Conservation (phyloP, 169 alveolate genomes). For the Babesia divergens region DNA sequence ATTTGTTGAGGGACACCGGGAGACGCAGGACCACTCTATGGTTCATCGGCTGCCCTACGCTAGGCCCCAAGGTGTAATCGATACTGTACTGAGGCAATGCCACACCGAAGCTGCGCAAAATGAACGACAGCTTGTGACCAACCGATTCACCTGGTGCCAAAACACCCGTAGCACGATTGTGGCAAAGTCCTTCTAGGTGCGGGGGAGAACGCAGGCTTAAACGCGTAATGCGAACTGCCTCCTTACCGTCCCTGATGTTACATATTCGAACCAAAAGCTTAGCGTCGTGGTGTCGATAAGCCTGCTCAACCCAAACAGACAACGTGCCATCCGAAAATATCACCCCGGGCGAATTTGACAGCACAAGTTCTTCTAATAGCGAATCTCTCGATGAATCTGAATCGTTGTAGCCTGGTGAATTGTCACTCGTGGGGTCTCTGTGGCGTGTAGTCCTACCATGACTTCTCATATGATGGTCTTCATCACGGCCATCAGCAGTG, state of each 20-base stretch:
- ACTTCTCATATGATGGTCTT: neutral
- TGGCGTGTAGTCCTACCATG: neutral
- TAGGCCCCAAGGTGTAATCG: neutral
- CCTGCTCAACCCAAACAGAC: conserved; percentile 35
- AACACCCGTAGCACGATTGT: neutral
- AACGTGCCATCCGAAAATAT: neutral
- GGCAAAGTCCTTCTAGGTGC: conserved; percentile 4
- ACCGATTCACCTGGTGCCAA: conserved; percentile 10
- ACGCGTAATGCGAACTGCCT: neutral
- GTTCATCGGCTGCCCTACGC: neutral
- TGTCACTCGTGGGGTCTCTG: neutral
- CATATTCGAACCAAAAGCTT: conserved; percentile 17
- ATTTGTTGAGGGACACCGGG: conserved; percentile 36
- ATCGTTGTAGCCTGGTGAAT: neutral
- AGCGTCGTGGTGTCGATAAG: conserved; percentile 10
- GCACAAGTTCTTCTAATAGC: neutral
- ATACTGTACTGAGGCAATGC: conserved; percentile 9
- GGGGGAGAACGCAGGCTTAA: neutral
- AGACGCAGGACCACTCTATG: neutral
- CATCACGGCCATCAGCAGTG: neutral
- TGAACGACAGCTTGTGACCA: conserved; percentile 34
- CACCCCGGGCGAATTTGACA: conserved; percentile 11
- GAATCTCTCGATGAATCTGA: neutral
- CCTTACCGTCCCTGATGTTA: neutral
- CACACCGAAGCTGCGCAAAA: neutral